A percentile compares a stretch with the other conserved stretches of the same genome.
Conservation (phyloP, 2,329 filamentous ascomycete genomes). For the Colletotrichum falcatum region DNA sequence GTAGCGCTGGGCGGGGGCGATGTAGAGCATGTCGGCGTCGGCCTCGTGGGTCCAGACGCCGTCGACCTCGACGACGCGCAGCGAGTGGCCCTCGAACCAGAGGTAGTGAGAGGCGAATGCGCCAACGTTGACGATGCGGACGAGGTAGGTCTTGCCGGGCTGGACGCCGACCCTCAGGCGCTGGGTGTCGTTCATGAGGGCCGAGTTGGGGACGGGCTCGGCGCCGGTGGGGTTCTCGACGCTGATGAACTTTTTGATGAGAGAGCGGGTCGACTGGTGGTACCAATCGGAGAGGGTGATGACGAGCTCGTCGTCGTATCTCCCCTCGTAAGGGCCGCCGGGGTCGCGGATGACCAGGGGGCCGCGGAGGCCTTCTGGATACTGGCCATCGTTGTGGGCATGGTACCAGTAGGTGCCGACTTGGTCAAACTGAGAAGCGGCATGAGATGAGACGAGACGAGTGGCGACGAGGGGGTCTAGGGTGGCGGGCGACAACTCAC, state of each 20-base stretch:
- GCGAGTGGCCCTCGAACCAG: conserved; percentile 57
- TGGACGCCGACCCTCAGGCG: conserved; percentile 57
- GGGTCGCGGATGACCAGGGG: conserved; percentile 68
- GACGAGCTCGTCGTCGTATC: conserved; percentile 66
- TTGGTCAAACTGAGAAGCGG: conserved; percentile 36
- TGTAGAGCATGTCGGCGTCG: conserved; percentile 58
- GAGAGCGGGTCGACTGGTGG: conserved; percentile 63
- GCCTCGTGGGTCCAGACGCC: conserved; percentile 61
- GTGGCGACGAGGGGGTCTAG: background rate
- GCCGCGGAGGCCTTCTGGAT: conserved; percentile 69
- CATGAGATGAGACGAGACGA: conserved; percentile 5
- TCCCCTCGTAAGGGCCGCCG: conserved; percentile 58
- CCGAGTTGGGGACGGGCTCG: conserved; percentile 66
- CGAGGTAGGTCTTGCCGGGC: conserved; percentile 63
- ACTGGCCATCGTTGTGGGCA: conserved; percentile 60
- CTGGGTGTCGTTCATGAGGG: conserved; percentile 64
- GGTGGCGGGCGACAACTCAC: conserved; percentile 49
- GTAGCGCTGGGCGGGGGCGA: conserved; percentile 63
- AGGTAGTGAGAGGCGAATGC: conserved; percentile 64
- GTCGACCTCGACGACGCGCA: conserved; percentile 64
- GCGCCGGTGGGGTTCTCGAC: conserved; percentile 61
- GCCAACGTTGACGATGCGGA: conserved; percentile 65
- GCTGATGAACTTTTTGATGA: conserved; percentile 61
- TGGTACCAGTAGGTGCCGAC: conserved; percentile 68
- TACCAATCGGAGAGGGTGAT: conserved; percentile 73